A percentile compares a stretch with the other conserved stretches of the same genome.
Conservation (phyloP, 2,329 filamentous ascomycete species). For the Aspergillus sclerotialis region DNA sequence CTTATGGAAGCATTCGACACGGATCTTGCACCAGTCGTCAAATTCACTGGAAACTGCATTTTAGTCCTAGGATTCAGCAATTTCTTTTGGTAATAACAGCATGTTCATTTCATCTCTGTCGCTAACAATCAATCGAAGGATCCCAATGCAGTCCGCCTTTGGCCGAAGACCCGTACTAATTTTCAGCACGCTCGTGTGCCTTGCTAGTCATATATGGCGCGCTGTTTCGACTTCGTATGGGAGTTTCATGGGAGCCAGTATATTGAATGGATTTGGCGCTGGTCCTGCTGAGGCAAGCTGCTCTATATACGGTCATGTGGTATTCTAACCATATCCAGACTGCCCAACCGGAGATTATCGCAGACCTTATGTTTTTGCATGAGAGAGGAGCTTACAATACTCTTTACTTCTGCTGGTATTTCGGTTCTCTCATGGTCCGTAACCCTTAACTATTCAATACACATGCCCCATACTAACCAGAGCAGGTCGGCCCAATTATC, state of each 20-base stretch:
- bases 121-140: too few species aligned
- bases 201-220: conserved; percentile 51
- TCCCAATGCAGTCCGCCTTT: conserved; percentile 49
- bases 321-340: too few species aligned
- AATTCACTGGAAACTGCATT: conserved; percentile 52
- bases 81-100: conserved; percentile 57
- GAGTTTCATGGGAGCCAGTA: conserved; percentile 58
- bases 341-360: conserved; percentile 55
- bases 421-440: conserved; percentile 53
- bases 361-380: conserved; percentile 59
- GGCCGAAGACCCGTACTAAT: conserved; percentile 50
- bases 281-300: conserved; percentile 48
- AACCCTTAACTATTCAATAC: conserved; percentile 6
- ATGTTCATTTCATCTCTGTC: too few species aligned
- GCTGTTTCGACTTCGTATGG: conserved; percentile 51
- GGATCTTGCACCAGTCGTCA: conserved; percentile 47
- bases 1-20: conserved; percentile 51
- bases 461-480: conserved; percentile 13
- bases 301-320: too few species aligned
- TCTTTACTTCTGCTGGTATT: conserved; percentile 56
- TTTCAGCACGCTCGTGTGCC: conserved; percentile 45
- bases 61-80: conserved; percentile 54
- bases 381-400: conserved; percentile 58
- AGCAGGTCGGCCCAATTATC: conserved; percentile 48
- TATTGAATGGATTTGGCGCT: conserved; percentile 57